These are phyloP conservation scores for Rhazya stricta DNA, from an alignment of 257 asterid genomes.

Conservation along the genomic window DNA sequence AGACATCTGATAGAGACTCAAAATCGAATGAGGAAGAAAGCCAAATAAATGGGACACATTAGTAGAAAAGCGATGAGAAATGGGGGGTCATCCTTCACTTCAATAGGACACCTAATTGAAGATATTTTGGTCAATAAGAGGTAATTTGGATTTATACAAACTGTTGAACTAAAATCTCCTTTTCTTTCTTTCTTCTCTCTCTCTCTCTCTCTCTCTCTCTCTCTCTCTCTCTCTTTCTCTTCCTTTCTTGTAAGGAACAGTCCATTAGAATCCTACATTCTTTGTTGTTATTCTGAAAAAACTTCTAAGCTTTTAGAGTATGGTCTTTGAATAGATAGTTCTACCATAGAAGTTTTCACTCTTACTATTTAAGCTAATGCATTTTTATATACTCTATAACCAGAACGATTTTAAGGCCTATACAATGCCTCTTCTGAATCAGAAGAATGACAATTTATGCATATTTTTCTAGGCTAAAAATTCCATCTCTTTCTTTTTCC, in stretches of 20 bases:
- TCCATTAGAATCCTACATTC: background rate
- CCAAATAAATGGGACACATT: constrained; percentile 3
- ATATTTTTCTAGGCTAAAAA: too few relatives aligned
- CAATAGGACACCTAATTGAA: background rate
- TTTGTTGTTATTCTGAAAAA: background rate
- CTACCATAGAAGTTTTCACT: too few relatives aligned
- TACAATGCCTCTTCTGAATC: background rate
- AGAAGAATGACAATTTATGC: background rate
- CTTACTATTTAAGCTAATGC: background rate
- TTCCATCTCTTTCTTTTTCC: background rate
- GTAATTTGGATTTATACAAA: too few relatives aligned
- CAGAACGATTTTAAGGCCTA: too few relatives aligned
- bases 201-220: too few relatives aligned
- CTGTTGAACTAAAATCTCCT: too few relatives aligned
- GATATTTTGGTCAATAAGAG: background rate
- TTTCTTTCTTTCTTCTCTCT: too few relatives aligned
- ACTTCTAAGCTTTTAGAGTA: too few relatives aligned
- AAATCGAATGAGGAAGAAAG: constrained; percentile 9
- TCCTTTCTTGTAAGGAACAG: too few relatives aligned
- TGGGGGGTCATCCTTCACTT: constrained; percentile 11
- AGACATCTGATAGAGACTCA: constrained; percentile 8
- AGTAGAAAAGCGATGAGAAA: background rate
- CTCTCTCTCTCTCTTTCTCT: too few relatives aligned
- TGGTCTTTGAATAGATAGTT: background rate
- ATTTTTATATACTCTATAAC: too few relatives aligned